These are phyloP conservation scores for Pyrus communis DNA, from an alignment of 306 rosid species.

Conservation along the genomic window DNA sequence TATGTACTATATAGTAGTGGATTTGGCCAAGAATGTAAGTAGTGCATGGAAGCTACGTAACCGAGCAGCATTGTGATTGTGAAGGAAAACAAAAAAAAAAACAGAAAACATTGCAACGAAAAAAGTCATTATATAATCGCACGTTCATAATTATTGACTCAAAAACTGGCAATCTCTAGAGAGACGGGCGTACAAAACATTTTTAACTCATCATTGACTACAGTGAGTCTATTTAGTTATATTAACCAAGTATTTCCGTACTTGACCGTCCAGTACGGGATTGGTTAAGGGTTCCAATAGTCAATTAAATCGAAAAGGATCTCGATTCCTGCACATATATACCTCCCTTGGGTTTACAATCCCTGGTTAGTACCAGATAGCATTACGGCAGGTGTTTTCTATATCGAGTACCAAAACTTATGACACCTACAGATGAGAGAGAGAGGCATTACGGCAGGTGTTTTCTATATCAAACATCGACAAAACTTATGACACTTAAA, in stretches of 20 bases:
- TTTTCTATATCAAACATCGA: neutral
- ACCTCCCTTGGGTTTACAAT: slow-evolving; percentile 22
- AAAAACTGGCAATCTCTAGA: too few species aligned
- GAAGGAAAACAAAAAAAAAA: too few species aligned
- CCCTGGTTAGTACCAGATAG: neutral
- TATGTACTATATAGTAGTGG: neutral
- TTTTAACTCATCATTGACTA: neutral
- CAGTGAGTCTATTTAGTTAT: neutral
- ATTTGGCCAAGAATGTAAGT: neutral
- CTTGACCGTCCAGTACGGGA: too few species aligned
- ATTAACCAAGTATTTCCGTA: neutral
- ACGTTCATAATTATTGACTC: too few species aligned
- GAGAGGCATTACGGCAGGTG: neutral
- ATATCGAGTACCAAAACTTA: neutral
- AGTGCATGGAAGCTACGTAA: neutral
- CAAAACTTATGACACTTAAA: neutral
- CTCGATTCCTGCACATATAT: neutral
- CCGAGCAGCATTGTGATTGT: neutral
- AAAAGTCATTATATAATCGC: too few species aligned
- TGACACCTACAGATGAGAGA: neutral
- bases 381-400: neutral
- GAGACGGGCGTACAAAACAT: too few species aligned
- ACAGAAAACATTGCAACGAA: too few species aligned
- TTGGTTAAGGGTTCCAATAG: too few species aligned
- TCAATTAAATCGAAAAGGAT: too few species aligned